Percentiles rank a stretch among this genome's conserved stretches.
Evolutionary conservation across 2,329 filamentous ascomycete species (phyloP).

Genomic region (Penicillium brevicompactum): DNA sequence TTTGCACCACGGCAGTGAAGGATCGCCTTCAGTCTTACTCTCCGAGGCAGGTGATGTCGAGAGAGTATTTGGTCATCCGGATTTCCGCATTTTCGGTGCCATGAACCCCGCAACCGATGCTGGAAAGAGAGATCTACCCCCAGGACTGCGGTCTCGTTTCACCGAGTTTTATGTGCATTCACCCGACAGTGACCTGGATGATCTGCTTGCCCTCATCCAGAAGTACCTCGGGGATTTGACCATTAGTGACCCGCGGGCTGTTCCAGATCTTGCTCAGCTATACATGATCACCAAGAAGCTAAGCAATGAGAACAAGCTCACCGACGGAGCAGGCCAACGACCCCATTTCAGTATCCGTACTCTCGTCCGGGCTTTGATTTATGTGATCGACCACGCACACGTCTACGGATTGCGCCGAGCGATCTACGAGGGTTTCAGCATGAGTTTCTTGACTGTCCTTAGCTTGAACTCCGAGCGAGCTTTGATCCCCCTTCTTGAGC

Average conservation of each 20-base stretch:
- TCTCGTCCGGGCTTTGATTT: slow-evolving; percentile 83
- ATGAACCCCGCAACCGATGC: slow-evolving; percentile 99
- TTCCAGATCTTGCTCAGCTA: slow-evolving; percentile 78
- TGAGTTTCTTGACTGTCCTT: slow-evolving; percentile 93
- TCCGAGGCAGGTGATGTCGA: slow-evolving; percentile 94
- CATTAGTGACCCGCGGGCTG: slow-evolving; percentile 71
- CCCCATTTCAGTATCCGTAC: slow-evolving; percentile 97
- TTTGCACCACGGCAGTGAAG: slow-evolving; percentile 70
- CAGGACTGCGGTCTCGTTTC: slow-evolving; percentile 86
- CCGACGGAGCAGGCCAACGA: slow-evolving; percentile 93
- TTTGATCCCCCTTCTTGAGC: slow-evolving; percentile 76
- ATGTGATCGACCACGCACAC: slow-evolving; percentile 80
- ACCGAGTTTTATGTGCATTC: slow-evolving; percentile 94
- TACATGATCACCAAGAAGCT: slow-evolving; percentile 86
- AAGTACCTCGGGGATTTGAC: slow-evolving; percentile 77
- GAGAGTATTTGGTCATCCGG: slow-evolving; percentile 81
- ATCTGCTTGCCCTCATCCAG: slow-evolving; percentile 83
- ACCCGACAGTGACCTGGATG: slow-evolving; percentile 82
- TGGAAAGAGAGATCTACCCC: slow-evolving; percentile 89
- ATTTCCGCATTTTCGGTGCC: slow-evolving; percentile 94
- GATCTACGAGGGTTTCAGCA: slow-evolving; percentile 92
- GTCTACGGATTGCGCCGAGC: slow-evolving; percentile 83
- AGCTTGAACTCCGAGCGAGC: slow-evolving; percentile 78
- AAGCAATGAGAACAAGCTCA: slow-evolving; percentile 78
- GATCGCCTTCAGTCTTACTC: slow-evolving; percentile 78